Base-by-base conservation (phyloP, 768 basidiomycete genomes). In the Porpolomopsis calyptriformis region DNA sequence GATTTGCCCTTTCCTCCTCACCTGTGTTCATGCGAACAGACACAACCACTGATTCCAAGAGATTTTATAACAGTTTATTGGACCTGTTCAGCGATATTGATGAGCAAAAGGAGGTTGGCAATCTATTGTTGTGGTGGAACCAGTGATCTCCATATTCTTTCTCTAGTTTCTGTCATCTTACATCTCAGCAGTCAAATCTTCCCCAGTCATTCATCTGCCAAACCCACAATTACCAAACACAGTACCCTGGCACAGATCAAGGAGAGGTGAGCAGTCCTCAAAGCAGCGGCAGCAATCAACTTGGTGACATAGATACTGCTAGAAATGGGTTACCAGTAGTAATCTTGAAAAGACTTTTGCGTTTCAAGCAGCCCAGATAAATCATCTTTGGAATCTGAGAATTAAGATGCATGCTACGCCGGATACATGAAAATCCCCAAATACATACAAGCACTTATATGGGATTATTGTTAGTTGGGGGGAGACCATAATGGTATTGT, bases 61-160 rank as follows among this genome's bases (percentile, higher is more conserved):
- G 42, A 14, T 55, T 56, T 39, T 55, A 55, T 34, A 43, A 29
- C 18, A 42, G 29, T 20, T 20, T 52, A n/a, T 16, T 55, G 6
- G 51, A 55, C 8, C 49, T 56, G 4, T 46, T 56, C n/a, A 36
- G 49, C 14, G 51, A 56, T 38, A 33, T 41, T 7, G 51, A 52
- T 14, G 54, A 56, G 40, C 27, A 25, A 31, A 29, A 23, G 10
- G 47, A 51, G 34, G 50, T 54, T 2, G 24, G 53, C 14, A 29
- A 47, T 10, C 53, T 56, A 11, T 8, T 51, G 4, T 23, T 39
- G 10, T 51, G 50, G 50, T 51, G 50, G 50, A 51, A 51, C 19
- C 42, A 46, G 50, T 51, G 9, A 20, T n/a, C 7, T 31, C 7
- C 29, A 31, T 31, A 14, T 31, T 31, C 14, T 7, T 14, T 14